Percentiles rank a stretch among this genome's conserved stretches.
Conservation (phyloP, 768 basidiomycete species). For the Leccinum disarticulatum region DNA sequence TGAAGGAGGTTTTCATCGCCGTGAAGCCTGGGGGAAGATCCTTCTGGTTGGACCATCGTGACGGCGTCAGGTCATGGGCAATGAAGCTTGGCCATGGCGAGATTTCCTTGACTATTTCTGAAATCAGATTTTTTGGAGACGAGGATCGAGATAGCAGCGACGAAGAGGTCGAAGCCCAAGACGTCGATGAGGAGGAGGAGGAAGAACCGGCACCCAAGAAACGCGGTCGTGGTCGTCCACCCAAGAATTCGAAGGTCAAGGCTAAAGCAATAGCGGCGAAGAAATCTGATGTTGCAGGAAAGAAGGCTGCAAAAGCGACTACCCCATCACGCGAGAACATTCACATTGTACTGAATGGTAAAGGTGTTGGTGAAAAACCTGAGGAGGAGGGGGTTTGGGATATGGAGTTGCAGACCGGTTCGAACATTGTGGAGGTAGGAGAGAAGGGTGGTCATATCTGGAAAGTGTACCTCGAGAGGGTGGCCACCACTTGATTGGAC, state of each 20-base stretch:
- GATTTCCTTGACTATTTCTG: constrained; percentile 50
- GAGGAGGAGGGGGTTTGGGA: constrained; percentile 59
- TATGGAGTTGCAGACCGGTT: constrained; percentile 56
- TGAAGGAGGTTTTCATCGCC: constrained; percentile 52
- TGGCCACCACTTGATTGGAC: constrained; percentile 24
- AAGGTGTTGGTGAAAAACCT: constrained; percentile 44
- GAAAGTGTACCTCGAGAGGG: constrained; percentile 66
- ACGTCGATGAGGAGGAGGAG: constrained; percentile 46
- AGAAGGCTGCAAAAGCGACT: constrained; percentile 44
- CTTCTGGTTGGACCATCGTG: constrained; percentile 59
- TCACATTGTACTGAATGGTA: constrained; percentile 65
- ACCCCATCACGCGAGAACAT: constrained; percentile 45
- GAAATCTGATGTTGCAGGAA: constrained; percentile 36
- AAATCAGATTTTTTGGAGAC: constrained; percentile 53
- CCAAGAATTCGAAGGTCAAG: constrained; percentile 35
- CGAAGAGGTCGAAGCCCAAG: constrained; percentile 47
- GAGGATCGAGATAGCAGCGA: constrained; percentile 62
- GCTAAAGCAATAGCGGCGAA: constrained; percentile 34
- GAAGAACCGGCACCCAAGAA: constrained; percentile 39
- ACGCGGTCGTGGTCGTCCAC: constrained; percentile 39
- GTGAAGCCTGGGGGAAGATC: constrained; percentile 61
- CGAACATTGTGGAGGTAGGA: constrained; percentile 69
- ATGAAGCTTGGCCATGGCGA: constrained; percentile 61
- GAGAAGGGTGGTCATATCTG: constrained; percentile 67
- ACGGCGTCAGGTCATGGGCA: constrained; percentile 76